Evolutionary conservation across 805 yeast species (phyloP).

Genomic region (Priceomyces castillae): DNA sequence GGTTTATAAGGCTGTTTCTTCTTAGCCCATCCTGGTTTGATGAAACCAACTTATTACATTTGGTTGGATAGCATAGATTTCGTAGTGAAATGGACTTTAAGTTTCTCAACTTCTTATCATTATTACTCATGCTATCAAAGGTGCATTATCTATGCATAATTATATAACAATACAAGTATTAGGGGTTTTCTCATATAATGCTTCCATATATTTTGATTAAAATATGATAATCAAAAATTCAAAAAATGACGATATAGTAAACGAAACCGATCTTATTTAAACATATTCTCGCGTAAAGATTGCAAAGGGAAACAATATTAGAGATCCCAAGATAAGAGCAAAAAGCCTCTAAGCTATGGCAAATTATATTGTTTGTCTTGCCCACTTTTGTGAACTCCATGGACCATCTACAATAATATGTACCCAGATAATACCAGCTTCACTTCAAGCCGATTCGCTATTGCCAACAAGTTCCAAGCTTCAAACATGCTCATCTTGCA

Average conservation of each 20-base stretch:
- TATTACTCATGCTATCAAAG: conserved; percentile 2
- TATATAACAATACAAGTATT: background rate
- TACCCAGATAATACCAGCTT: conserved; percentile 44
- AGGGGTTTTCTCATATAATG: background rate
- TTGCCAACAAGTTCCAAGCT: conserved; percentile 41
- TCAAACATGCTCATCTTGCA: conserved; percentile 60
- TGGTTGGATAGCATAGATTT: conserved; percentile 10
- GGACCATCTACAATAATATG: conserved; percentile 69
- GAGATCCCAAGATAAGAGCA: background rate
- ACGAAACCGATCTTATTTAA: background rate
- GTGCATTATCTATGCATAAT: background rate
- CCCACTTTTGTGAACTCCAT: conserved; percentile 77
- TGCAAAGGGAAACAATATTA: background rate
- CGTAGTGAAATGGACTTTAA: conserved; percentile 15
- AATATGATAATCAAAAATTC: background rate
- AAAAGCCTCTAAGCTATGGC: conserved; percentile 18
- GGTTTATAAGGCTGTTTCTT: conserved; percentile 10
- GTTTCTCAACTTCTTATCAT: conserved; percentile 13
- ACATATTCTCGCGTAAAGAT: background rate
- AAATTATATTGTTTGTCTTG: conserved; percentile 51
- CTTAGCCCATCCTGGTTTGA: conserved; percentile 2
- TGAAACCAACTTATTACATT: background rate
- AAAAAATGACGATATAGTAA: background rate
- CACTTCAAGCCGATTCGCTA: conserved; percentile 20
- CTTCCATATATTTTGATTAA: background rate